A percentile compares a stretch with the other conserved stretches of the same genome.
Conservation (phyloP, 2,329 filamentous ascomycete genomes). For the Cercospora sesami region DNA sequence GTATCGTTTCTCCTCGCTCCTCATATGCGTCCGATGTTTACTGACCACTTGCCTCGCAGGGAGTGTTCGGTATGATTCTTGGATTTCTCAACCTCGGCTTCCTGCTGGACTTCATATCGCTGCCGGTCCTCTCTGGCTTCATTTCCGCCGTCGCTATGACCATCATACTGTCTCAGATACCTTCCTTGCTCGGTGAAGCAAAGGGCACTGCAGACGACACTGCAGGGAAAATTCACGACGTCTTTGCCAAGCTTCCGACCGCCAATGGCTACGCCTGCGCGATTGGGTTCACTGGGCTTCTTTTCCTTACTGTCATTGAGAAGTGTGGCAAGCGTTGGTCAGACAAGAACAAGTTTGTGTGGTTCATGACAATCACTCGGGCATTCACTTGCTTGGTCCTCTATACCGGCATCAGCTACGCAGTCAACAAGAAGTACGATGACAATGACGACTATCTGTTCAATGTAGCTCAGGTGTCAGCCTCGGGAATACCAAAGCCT, state of each 20-base stretch:
- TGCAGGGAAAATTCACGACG: constrained; percentile 59
- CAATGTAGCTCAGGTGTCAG: constrained; percentile 58
- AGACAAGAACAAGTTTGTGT: constrained; percentile 58
- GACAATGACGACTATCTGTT: constrained; percentile 53
- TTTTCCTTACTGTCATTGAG: constrained; percentile 59
- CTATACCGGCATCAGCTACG: constrained; percentile 64
- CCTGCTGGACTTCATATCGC: constrained; percentile 62
- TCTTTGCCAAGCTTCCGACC: constrained; percentile 57
- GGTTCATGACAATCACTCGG: constrained; percentile 60
- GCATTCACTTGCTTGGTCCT: constrained; percentile 62
- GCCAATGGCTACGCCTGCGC: constrained; percentile 61
- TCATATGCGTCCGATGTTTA: neutral
- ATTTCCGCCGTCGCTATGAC: constrained; percentile 66
- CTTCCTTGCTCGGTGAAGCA: constrained; percentile 58
- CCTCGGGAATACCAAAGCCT: constrained; percentile 56
- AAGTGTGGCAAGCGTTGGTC: constrained; percentile 61
- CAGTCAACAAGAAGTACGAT: constrained; percentile 56
- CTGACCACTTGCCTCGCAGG: constrained; percentile 32
- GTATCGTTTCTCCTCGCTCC: neutral
- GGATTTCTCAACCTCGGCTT: constrained; percentile 56
- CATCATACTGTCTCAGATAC: constrained; percentile 66
- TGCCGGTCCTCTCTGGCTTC: constrained; percentile 64
- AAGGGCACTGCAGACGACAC: constrained; percentile 53
- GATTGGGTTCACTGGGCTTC: constrained; percentile 59
- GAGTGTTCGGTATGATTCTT: constrained; percentile 59